phyloP scores from a whole-genome alignment of 805 yeast genomes.

The Cyberlindnera mrakii region DNA sequence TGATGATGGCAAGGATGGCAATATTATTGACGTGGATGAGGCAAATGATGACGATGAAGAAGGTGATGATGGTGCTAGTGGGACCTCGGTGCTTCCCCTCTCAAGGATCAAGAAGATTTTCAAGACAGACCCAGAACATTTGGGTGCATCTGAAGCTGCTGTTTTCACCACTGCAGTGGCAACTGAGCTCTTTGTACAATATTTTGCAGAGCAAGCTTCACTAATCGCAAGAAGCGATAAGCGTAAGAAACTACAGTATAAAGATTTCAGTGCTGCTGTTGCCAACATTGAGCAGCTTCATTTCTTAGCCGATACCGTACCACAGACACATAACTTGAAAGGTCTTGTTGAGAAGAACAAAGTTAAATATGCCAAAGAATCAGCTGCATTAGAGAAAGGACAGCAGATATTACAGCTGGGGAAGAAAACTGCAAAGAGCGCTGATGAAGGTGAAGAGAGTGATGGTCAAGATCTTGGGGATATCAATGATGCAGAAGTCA shows the following conservation, averaged over 20 bases:
- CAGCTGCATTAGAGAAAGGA: conserved; percentile 30
- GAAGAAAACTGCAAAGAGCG: conserved; percentile 10
- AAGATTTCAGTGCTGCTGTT: conserved; percentile 65
- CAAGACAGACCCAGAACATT: conserved; percentile 70
- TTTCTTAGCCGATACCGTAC: conserved; percentile 63
- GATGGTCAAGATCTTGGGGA: conserved; percentile 20
- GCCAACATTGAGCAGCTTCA: conserved; percentile 49
- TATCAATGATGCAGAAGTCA: conserved; percentile 8
- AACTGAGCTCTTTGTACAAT: conserved; percentile 66
- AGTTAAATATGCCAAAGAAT: conserved; percentile 23
- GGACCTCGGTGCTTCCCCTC: conserved; percentile 46
- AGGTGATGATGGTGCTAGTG: conserved; percentile 25
- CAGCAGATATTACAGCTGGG: conserved; percentile 34
- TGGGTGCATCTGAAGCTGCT: conserved; percentile 61
- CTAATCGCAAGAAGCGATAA: conserved; percentile 57
- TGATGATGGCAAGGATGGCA: conserved; percentile 3
- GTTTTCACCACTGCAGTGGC: conserved; percentile 76
- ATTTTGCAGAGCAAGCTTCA: conserved; percentile 65
- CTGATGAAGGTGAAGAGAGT: conserved; percentile 22
- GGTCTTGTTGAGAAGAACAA: conserved; percentile 39
- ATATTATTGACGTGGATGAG: conserved; percentile 3
- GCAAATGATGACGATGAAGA: conserved; percentile 12
- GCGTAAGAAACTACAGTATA: conserved; percentile 63
- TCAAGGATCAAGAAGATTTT: conserved; percentile 66
- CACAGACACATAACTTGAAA: conserved; percentile 48